Evolutionary conservation across 2,329 filamentous ascomycete species (phyloP), one percentile per base, ranked within the genome.

Genomic region (Xylariaceae sp.): DNA sequence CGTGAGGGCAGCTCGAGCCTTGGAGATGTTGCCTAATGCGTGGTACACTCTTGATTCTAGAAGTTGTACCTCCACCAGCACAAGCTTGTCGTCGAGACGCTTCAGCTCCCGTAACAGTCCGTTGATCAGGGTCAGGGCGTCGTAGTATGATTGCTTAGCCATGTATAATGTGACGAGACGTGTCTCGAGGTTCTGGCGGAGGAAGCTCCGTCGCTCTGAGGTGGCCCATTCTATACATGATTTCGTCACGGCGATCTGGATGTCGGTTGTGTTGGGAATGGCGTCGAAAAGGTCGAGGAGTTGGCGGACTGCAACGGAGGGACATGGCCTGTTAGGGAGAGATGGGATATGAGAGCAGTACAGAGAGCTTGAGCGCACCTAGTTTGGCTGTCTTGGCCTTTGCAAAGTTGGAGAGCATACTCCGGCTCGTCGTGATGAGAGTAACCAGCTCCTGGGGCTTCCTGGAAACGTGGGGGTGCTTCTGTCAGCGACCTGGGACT

Each of bases 161-260:
- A 99, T 97, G 80, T 96, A 91, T 62, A 99, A 87, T 56, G 86
- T 83, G 57, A 99, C 94, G 59, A 99, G 88, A 64, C 94, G 89
- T 59, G 93, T 96, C 81, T 99, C 92, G 72, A 99, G 90, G 76
- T 96, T 96, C 80, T 99, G 94, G 67, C 94, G 92, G 68, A 99
- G 85, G 82, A 99, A 99, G 61, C 91, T 90, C 72, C 94, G 89
- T 69, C 92, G 89, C 80, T 97, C 92, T 55, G 90, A 89, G 57
- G 93, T 90, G 53, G 94, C 94, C 94, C 94, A 99, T 79, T 97
- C 93, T 86, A 99, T 99, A 80, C 92, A 97, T 77, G 94, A 96
- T 78, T 96, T 96, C 72, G 94, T 99, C 70, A 97, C 91, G 74
- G 87, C 80, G 74, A 96, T 92, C 79, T 99, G 94, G 73, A 88